Conservation (phyloP, 768 basidiomycete species). For the Brasilioporus rufonigricans region DNA sequence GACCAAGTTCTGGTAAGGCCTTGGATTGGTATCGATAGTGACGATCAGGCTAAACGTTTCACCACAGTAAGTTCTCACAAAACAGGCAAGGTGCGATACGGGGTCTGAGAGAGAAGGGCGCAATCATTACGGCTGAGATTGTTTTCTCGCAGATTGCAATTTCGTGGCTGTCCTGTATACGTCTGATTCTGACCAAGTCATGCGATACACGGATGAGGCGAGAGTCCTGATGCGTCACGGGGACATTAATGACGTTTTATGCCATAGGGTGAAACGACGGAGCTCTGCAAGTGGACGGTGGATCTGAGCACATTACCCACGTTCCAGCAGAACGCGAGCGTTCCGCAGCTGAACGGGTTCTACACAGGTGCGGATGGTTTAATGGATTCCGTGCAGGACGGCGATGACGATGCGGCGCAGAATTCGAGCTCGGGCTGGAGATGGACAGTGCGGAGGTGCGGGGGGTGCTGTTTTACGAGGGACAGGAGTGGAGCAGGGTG, state of each 20-base stretch:
- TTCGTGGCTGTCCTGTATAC: conserved; percentile 85
- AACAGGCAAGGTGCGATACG: conserved; percentile 49
- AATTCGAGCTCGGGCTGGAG: conserved; percentile 83
- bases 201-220: conserved; percentile 83
- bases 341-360: conserved; percentile 60
- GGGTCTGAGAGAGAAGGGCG: not conserved
- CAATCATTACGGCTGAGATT: conserved; percentile 1
- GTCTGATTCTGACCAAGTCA: conserved; percentile 67
- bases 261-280: conserved; percentile 59
- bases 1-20: conserved; percentile 76
- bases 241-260: conserved; percentile 23
- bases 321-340: conserved; percentile 69
- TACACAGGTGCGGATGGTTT: conserved; percentile 60
- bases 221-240: conserved; percentile 21
- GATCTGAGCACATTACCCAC: conserved; percentile 75
- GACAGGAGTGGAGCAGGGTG: conserved; percentile 78
- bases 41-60: conserved; percentile 10
- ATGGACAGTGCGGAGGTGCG: conserved; percentile 86
- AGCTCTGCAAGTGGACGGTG: conserved; percentile 86
- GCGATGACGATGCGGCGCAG: conserved; percentile 33
- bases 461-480: conserved; percentile 71
- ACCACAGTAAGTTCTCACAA: conserved; percentile 69
- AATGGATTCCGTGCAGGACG: not conserved
- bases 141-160: conserved; percentile 54
- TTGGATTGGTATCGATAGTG: conserved; percentile 3